Conservation (phyloP, 441 rosid species). For the Hura crepitans region DNA sequence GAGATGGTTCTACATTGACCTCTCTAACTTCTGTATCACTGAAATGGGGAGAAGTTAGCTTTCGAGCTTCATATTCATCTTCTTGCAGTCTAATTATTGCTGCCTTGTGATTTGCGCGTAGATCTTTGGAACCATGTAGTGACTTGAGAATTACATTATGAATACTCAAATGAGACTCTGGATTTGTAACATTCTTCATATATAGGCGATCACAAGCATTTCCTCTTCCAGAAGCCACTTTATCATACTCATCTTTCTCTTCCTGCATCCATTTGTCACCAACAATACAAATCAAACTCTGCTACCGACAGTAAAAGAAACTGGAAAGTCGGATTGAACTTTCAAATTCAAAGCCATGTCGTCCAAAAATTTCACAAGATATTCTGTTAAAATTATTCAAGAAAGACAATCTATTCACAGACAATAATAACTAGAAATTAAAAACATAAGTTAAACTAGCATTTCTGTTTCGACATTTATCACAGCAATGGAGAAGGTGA, state of each 20-base stretch:
- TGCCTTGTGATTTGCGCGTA: conserved; percentile 62
- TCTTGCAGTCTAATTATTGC: conserved; percentile 68
- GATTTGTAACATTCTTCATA: conserved; percentile 49
- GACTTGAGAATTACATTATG: conserved; percentile 37
- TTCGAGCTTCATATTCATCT: conserved; percentile 63
- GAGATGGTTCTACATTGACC: conserved; percentile 28
- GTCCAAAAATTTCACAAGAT: too few relatives aligned
- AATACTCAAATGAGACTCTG: conserved; percentile 30
- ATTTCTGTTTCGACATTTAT: too few relatives aligned
- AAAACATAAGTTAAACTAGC: too few relatives aligned
- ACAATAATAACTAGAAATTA: too few relatives aligned
- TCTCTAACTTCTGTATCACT: conserved; percentile 17
- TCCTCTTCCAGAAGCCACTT: conserved; percentile 67
- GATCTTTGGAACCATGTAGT: conserved; percentile 43
- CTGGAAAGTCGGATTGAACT: too few relatives aligned
- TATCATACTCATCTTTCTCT: conserved; percentile 77
- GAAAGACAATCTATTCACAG: neutral
- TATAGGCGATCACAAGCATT: conserved; percentile 38
- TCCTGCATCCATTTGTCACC: conserved; percentile 45
- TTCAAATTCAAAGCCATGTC: too few relatives aligned
- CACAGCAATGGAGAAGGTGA: too few relatives aligned
- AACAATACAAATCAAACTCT: neutral
- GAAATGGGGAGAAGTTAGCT: conserved; percentile 26
- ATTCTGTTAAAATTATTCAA: neutral
- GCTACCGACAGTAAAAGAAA: neutral